Evolutionary conservation across 176 grass and related monocot genomes (phyloP).

Genomic region (Miscanthus lutarioriparius): DNA sequence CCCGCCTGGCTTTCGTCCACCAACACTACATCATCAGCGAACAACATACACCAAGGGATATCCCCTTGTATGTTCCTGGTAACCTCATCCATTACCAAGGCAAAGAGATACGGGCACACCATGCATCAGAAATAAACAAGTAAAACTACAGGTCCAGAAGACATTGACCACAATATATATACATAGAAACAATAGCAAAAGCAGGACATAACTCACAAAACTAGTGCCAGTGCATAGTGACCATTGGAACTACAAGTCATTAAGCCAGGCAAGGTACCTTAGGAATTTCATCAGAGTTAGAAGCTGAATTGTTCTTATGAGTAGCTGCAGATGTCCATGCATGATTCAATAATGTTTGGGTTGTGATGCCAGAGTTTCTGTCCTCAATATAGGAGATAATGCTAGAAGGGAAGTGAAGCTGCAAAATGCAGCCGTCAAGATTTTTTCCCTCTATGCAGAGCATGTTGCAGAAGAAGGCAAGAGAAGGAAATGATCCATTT

Average conservation of each 20-base stretch:
- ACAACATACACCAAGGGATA: no score
- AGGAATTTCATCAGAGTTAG: conserved; percentile 58
- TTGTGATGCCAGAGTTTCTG: conserved; percentile 85
- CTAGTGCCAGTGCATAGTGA: not conserved
- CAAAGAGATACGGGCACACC: no score
- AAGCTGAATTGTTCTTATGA: conserved; percentile 64
- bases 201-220: not conserved
- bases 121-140: conserved; percentile 17
- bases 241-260: conserved; percentile 2
- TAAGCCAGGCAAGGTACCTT: conserved; percentile 55
- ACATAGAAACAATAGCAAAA: not conserved
- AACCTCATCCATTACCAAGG: no score
- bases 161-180: not conserved
- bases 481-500: conserved; percentile 12
- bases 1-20: no score
- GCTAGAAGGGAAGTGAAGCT: conserved; percentile 81
- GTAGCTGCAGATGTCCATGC: conserved; percentile 75
- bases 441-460: not conserved
- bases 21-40: no score
- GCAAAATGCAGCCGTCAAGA: conserved; percentile 25
- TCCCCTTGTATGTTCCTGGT: no score
- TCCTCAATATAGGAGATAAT: conserved; percentile 90
- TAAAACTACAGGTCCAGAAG: conserved; percentile 13
- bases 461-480: conserved; percentile 14
- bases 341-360: conserved; percentile 83